A percentile compares a stretch with the other conserved stretches of the same genome.
Evolutionary conservation across 1,139 yeast species (phyloP).

Genomic region (Protomyces arabidopsidicola): DNA sequence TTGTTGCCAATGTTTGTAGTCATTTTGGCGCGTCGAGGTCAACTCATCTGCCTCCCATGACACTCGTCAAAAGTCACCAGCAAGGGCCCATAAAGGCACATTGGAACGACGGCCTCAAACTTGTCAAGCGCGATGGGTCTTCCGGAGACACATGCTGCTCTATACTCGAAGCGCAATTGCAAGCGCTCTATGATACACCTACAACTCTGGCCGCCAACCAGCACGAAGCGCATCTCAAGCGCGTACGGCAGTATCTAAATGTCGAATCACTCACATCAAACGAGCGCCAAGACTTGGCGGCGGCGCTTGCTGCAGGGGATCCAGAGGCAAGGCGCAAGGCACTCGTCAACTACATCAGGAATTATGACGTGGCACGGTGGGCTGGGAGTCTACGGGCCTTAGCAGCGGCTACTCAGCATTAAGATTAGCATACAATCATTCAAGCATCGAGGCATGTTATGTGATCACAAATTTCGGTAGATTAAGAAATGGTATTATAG

Average conservation of each 20-base stretch:
- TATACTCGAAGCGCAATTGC: neutral
- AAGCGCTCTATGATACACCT: constrained; percentile 59
- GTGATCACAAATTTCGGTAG: neutral
- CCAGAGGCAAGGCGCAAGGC: constrained; percentile 12
- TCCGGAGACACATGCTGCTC: neutral
- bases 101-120: constrained; percentile 7
- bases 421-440: neutral
- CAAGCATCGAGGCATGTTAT: too few species aligned
- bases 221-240: constrained; percentile 9
- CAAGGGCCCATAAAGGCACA: constrained; percentile 11
- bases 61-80: constrained; percentile 3
- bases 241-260: neutral
- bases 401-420: constrained; percentile 3
- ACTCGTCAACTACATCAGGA: constrained; percentile 14
- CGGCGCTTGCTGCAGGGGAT: neutral
- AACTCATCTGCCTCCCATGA: neutral
- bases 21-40: too few species aligned
- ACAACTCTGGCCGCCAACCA: constrained; percentile 23
- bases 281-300: constrained; percentile 3
- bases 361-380: constrained; percentile 15
- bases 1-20: neutral
- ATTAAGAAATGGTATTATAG: neutral
- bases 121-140: neutral
- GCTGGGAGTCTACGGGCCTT: constrained; percentile 19
- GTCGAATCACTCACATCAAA: constrained; percentile 1